phyloP scores from a whole-genome alignment of 768 basidiomycete genomes.

The Pleurotus sapidus region DNA sequence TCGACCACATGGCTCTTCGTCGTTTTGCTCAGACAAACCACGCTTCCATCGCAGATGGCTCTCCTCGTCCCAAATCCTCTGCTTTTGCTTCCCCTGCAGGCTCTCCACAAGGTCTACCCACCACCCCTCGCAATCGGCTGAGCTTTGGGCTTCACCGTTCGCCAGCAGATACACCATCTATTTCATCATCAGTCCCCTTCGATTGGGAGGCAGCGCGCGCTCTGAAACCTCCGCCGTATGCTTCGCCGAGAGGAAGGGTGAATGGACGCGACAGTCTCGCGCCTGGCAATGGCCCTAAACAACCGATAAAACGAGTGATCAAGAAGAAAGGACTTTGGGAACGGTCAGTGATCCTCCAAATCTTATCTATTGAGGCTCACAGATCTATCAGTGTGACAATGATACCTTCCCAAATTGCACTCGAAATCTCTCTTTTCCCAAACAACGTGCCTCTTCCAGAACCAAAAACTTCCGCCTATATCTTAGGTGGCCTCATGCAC shows the following conservation, averaged over 20 bases:
- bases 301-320: slow-evolving; percentile 44
- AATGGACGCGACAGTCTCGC: slow-evolving; percentile 38
- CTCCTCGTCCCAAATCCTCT: slow-evolving; percentile 42
- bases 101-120: neutral
- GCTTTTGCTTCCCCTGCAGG: slow-evolving; percentile 29
- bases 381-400: slow-evolving; percentile 44
- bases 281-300: slow-evolving; percentile 27
- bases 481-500: slow-evolving; percentile 65
- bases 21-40: slow-evolving; percentile 9
- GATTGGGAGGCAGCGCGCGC: slow-evolving; percentile 87
- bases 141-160: slow-evolving; percentile 50
- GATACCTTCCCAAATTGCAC: slow-evolving; percentile 70
- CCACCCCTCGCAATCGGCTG: slow-evolving; percentile 1
- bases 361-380: neutral
- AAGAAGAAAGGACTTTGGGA: slow-evolving; percentile 65
- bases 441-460: slow-evolving; percentile 73
- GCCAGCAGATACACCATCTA: slow-evolving; percentile 65
- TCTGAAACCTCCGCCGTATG: slow-evolving; percentile 69
- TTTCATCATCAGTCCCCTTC: slow-evolving; percentile 75
- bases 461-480: slow-evolving; percentile 61
- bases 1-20: slow-evolving; percentile 2
- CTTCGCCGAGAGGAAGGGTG: slow-evolving; percentile 45
- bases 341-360: slow-evolving; percentile 35
- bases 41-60: slow-evolving; percentile 11
- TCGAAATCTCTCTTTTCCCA: slow-evolving; percentile 82